phyloP scores from a whole-genome alignment of 805 yeast species.

The Teunomyces panamensis region DNA sequence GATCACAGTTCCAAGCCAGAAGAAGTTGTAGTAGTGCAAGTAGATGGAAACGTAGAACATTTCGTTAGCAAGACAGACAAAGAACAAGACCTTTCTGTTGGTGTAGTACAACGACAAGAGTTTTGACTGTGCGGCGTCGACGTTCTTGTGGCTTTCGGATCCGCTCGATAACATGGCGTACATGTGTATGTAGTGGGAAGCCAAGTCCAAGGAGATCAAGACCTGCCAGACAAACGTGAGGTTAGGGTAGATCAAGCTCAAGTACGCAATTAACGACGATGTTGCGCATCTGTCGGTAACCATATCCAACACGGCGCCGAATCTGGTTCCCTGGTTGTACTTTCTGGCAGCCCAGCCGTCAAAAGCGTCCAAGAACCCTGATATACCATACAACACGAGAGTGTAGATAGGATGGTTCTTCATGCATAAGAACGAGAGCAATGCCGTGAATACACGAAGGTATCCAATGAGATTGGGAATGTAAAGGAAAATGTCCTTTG shows the following conservation, averaged over 20 bases:
- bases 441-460: conserved; percentile 75
- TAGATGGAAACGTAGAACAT: conserved; percentile 87
- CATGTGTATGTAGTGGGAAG: conserved; percentile 98
- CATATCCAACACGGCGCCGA: conserved; percentile 98
- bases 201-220: conserved; percentile 78
- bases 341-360: conserved; percentile 95
- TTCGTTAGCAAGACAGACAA: conserved; percentile 92
- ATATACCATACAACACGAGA: conserved; percentile 72
- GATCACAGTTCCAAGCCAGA: conserved; percentile 60
- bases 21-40: conserved; percentile 61
- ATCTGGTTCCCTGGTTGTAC: conserved; percentile 82
- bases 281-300: conserved; percentile 98
- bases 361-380: conserved; percentile 91
- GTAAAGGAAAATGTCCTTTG: conserved; percentile 63
- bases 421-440: conserved; percentile 81
- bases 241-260: conserved; percentile 75
- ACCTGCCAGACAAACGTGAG: conserved; percentile 74
- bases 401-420: conserved; percentile 77
- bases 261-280: conserved; percentile 82
- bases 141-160: conserved; percentile 76
- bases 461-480: conserved; percentile 94
- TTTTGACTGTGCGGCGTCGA: conserved; percentile 66
- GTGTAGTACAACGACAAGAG: conserved; percentile 84
- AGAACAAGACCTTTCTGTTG: conserved; percentile 75
- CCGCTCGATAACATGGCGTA: conserved; percentile 86